phyloP scores from a whole-genome alignment of 805 yeast genomes.

The Candida berthetii region DNA sequence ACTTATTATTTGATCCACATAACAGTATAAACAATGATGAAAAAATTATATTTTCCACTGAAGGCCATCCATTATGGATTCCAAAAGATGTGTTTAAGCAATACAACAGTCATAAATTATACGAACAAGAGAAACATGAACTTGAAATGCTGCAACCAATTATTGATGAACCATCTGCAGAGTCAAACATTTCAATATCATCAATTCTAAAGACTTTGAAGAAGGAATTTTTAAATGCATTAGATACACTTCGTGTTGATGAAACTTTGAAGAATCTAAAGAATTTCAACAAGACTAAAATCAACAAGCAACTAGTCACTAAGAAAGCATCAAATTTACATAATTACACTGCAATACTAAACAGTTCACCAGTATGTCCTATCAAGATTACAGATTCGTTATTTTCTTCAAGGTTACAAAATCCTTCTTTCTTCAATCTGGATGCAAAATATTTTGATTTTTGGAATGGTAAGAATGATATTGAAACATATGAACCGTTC shows the following conservation, averaged over 20 bases:
- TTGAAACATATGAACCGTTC: neutral
- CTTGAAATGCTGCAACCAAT: too few species aligned
- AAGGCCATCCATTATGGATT: slow-evolving; percentile 88
- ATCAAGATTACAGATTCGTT: neutral
- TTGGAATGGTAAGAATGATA: neutral
- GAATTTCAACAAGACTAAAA: neutral
- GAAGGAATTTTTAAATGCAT: neutral
- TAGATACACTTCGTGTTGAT: neutral
- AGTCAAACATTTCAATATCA: neutral
- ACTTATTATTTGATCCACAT: slow-evolving; percentile 66
- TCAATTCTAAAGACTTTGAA: neutral
- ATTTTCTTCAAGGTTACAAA: neutral
- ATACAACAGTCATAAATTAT: slow-evolving; percentile 12
- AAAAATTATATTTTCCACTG: slow-evolving; percentile 60
- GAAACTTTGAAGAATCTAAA: neutral
- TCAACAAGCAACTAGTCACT: too few species aligned
- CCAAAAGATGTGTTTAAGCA: slow-evolving; percentile 27
- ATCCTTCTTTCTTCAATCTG: slow-evolving; percentile 9
- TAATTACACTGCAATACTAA: too few species aligned
- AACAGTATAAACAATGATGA: slow-evolving; percentile 44
- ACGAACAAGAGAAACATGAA: too few species aligned
- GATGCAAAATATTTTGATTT: slow-evolving; percentile 3
- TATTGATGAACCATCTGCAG: too few species aligned
- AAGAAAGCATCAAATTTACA: too few species aligned
- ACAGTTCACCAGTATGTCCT: neutral